Percentiles rank a stretch among this genome's conserved stretches.
Conservation (phyloP, 1,284 basidiomycete genomes). For the Neolentinus lepideus region DNA sequence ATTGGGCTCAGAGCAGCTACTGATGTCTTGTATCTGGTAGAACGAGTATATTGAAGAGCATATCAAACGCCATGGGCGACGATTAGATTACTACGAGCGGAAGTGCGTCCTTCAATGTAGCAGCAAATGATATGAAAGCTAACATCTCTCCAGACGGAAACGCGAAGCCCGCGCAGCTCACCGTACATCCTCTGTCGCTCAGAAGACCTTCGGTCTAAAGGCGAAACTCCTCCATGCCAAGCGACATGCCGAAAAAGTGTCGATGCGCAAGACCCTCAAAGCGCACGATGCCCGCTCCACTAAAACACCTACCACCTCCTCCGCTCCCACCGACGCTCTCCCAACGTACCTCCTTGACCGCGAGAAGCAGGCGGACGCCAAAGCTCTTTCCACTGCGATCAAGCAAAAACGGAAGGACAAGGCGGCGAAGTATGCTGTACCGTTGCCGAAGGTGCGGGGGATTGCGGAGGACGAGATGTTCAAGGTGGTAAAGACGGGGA, state of each 20-base stretch:
- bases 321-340: constrained; percentile 82
- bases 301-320: constrained; percentile 83
- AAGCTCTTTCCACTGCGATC: constrained; percentile 94
- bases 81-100: constrained; percentile 80
- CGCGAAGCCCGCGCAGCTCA: constrained; percentile 89
- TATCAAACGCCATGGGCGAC: constrained; percentile 81
- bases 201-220: constrained; percentile 95
- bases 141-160: constrained; percentile 67
- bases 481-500: constrained; percentile 98
- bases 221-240: constrained; percentile 96
- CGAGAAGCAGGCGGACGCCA: constrained; percentile 96
- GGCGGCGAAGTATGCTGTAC: constrained; percentile 96
- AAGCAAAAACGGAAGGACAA: constrained; percentile 99
- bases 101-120: constrained; percentile 44
- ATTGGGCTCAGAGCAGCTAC: neutral
- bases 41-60: constrained; percentile 92
- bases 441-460: constrained; percentile 93
- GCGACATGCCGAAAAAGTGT: constrained; percentile 95
- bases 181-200: constrained; percentile 79
- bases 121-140: neutral
- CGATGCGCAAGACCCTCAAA: constrained; percentile 98
- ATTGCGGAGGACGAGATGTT: constrained; percentile 99
- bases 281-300: constrained; percentile 98
- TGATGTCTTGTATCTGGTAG: constrained; percentile 27
- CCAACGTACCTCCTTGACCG: constrained; percentile 96